These are phyloP conservation scores for Davidsoniella neocaledoniae DNA, from an alignment of 2,329 filamentous ascomycete genomes.

Conservation along the genomic window DNA sequence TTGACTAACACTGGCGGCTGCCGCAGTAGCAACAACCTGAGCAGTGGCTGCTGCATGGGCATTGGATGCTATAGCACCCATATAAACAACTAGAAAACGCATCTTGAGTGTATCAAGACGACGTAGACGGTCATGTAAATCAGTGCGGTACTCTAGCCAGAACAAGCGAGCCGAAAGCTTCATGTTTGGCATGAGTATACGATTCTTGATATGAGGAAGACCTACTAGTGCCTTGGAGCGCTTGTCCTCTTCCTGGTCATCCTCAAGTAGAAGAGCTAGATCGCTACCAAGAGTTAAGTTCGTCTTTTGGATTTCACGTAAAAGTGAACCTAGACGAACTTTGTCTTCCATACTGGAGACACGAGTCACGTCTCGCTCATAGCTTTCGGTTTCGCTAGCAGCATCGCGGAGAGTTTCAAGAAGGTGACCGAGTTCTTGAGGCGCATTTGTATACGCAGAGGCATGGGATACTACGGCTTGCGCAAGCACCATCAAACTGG, in stretches of 20 bases:
- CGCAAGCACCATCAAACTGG: conserved; percentile 36
- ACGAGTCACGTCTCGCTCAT: conserved; percentile 41
- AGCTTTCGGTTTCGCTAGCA: conserved; percentile 45
- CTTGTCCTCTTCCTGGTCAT: conserved; percentile 25
- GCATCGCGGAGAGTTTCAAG: conserved; percentile 45
- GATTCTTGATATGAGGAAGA: conserved; percentile 9
- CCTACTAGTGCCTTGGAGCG: conserved; percentile 13
- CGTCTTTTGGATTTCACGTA: conserved; percentile 44
- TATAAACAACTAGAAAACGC: conserved; percentile 47
- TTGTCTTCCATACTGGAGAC: conserved; percentile 45
- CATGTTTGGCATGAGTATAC: conserved; percentile 21
- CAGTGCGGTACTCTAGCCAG: conserved; percentile 38
- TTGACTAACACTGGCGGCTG: not conserved
- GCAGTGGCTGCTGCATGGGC: conserved; percentile 15
- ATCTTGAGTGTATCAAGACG: conserved; percentile 45
- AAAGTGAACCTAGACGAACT: conserved; percentile 37
- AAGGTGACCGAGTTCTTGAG: conserved; percentile 39
- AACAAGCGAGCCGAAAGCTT: conserved; percentile 33
- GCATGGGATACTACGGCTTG: conserved; percentile 36
- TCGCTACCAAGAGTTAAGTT: conserved; percentile 29
- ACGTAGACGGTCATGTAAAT: conserved; percentile 39
- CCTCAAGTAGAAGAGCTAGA: conserved; percentile 24
- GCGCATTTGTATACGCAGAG: conserved; percentile 39
- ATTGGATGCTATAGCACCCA: conserved; percentile 35
- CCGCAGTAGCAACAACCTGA: not conserved